Evolutionary conservation across 2,329 filamentous ascomycete species (phyloP).

Genomic region (Ilyonectria sp.): DNA sequence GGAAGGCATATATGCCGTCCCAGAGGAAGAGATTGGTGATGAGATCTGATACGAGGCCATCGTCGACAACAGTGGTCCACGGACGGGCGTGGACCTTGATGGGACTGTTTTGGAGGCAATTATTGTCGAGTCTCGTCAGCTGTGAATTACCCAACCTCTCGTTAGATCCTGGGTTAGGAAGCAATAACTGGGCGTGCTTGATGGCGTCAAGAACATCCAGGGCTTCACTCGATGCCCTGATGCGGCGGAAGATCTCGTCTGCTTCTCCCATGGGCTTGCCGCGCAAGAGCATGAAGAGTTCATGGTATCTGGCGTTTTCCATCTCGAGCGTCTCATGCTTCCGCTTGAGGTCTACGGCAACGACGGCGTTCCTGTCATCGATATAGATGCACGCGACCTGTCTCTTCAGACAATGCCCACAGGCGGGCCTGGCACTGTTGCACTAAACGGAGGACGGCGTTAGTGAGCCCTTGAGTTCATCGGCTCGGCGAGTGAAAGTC

Average conservation of each 20-base stretch:
- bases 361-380: not conserved
- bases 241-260: not conserved
- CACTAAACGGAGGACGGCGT: not conserved
- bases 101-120: not conserved
- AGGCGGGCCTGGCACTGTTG: not conserved
- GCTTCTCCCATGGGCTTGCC: not conserved
- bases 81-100: slow-evolving; percentile 12
- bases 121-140: not conserved
- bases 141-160: not conserved
- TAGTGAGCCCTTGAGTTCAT: not conserved
- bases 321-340: not conserved
- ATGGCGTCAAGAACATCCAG: not conserved
- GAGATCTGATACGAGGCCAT: slow-evolving; percentile 14
- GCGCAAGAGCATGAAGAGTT: slow-evolving; percentile 1
- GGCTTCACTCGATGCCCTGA: not conserved
- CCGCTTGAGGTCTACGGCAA: not conserved
- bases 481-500: too few relatives aligned
- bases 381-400: slow-evolving; percentile 1
- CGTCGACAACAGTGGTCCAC: slow-evolving; percentile 2
- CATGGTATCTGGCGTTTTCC: not conserved
- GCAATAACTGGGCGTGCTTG: not conserved
- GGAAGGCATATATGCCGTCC: not conserved
- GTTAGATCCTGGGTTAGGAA: not conserved
- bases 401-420: slow-evolving; percentile 3
- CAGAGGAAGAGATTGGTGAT: slow-evolving; percentile 3